Evolutionary conservation across 768 basidiomycete species (phyloP), one percentile per base, ranked within the genome.

Genomic region (Neoboletus brunneissimus): DNA sequence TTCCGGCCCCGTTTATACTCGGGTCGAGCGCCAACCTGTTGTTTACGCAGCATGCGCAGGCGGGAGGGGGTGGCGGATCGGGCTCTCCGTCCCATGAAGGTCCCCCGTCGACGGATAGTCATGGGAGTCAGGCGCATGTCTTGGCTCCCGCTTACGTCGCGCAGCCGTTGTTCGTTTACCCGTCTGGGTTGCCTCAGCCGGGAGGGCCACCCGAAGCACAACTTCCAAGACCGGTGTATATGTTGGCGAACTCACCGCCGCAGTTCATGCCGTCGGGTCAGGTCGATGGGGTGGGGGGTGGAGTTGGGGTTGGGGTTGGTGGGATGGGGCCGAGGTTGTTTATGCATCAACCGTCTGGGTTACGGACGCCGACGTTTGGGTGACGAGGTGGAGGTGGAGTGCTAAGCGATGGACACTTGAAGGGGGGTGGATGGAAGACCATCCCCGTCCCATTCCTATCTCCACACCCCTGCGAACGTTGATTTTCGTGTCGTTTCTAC

Each of bases 61-160:
- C 40, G 5, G 62, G 49, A 0, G 60, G 53, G 2, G 51, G 61
- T 22, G 61, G 63, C 3, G 61, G 64, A 0, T 49, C 57, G 4
- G 53, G 65, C 2, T 73, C 70, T 12, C 72, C 71, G 3, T 68
- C 72, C 1, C 63, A 64, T n/a, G 71, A 72, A 4, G 67, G 70
- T 2, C 48, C 65, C 0, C 64, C 64, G 4, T 72, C 70, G 22
- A 62, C 66, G 3, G 70, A 71, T n/a, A 72, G 70, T n/a, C 69
- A 70, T 29, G 69, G 69, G 4, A 67, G 67, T 13, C 71, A 68
- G 27, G 59, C 57, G 10, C 67, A 55, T 22, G 56, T 68, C 0
- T 48, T 67, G 34, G 63, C 64, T 4, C 67, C 68, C 23, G 68
- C 68, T 1, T 70, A 69, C 31, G 67, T 69, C n/a, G 66, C 67